Base-by-base conservation (phyloP, 1,284 basidiomycete species). In the Malassezia restricta region DNA sequence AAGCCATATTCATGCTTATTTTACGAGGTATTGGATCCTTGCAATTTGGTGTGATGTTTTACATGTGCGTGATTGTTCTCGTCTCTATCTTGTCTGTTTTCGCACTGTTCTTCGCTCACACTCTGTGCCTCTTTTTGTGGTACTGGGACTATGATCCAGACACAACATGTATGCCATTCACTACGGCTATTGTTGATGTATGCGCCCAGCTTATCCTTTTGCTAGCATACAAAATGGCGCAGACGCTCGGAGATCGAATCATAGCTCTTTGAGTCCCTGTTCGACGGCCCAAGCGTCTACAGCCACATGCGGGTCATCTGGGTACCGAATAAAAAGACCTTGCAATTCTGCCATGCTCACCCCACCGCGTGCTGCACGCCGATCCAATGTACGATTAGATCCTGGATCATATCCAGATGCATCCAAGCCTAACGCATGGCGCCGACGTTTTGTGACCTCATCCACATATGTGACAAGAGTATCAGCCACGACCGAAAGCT, bases 91-190 rank as follows among this genome's bases (percentile, higher is more conserved):
- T 78, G 30, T 17, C n/a, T n/a, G 35, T 37, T 1, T 47, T 33
- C 27, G 30, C 24, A 12, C n/a, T 47, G 8, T 20, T 47, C 8
- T 71, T 86, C 24, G 86, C 86, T 0, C 81, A 80, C 47, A 65
- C 74, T 8, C 77, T 92, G 31, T 91, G 89, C 0, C 76, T 82
- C 40, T 81, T 83, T 67, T 79, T 95, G 37, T 95, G 90, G 90
- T 80, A 79, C 20, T 80, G 78, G 53, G 79, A 83, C 35, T 79
- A 84, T 43, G 92, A 96, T 72, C 92, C 92, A 9, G 71, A 74
- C 43, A 85, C 86, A 74, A 94, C 95, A 73, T 88, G 88, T 2
- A 76, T 96, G 15, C 92, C 92, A 2, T 81, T 92, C 35, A 87
- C 94, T 60, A 88, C 86, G 1, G 85, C 88, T 0, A 72, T 88